Base-by-base conservation (phyloP, 2,329 filamentous ascomycete species). In the Chaetomiaceae sp. region DNA sequence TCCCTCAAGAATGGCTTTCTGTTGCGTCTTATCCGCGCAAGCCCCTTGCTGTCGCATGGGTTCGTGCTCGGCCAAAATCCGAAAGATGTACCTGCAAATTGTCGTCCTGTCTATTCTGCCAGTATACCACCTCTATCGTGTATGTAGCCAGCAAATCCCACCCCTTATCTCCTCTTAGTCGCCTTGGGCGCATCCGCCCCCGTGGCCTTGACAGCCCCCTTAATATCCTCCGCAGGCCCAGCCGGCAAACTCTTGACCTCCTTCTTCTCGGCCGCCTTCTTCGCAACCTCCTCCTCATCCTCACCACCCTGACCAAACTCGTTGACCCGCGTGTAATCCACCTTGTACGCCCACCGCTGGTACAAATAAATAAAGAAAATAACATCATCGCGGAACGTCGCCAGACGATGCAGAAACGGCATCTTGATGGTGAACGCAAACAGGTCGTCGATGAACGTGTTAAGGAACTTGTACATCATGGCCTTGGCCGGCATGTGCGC, bases 351-450 rank as follows among this genome's bases (percentile, higher is more conserved):
- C 81, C 84, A 99, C 57, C 86, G 83, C 75, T 99, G 94, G 73
- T 99, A 99, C 4, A 99, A 64, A 74, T 96, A 99, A 55, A 99
- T 80, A 69, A 99, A 99, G 79, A 99, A 99, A 68, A 99, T 97
- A 61, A 99, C 79, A 66, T 99, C 94, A 69, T 99, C 94, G 56
- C 94, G 81, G 59, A 99, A 80, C 0, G 94, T 97, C 0, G 94
- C 91, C 47, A 99, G 77, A 15, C 94, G 84, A 71, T 99, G 94
- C 47, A 99, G 78, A 58, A 91, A 83, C 0, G 94, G 94, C 94
- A 99, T 99, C 76, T 97, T 97, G 76, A 99, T 96, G 36, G 94
- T 99, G 66, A 97, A 99, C 2, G 94, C 94, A 67, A 99, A 99
- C 29, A 99, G 78, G 68, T 99, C 94, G 71, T 99, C 94, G 69